These are phyloP conservation scores for Xylariaceae sp. DNA, from an alignment of 2,329 filamentous ascomycete genomes.

Conservation along the genomic window DNA sequence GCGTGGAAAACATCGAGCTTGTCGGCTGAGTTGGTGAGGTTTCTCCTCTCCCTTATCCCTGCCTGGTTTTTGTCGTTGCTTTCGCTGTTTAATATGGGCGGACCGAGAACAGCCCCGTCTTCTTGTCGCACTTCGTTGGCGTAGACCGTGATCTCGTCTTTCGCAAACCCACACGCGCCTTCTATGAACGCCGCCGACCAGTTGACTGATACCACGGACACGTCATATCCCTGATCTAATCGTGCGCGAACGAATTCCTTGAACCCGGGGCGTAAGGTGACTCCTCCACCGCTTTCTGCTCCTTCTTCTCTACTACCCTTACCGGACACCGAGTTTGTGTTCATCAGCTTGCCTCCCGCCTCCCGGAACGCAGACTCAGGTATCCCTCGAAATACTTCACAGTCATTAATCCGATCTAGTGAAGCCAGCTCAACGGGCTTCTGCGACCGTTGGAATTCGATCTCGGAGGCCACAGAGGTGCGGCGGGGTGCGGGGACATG, in stretches of 20 bases:
- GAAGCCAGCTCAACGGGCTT: constrained; percentile 44
- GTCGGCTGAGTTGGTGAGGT: constrained; percentile 40
- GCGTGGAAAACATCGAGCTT: constrained; percentile 42
- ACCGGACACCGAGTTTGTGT: no score
- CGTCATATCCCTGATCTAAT: constrained; percentile 31
- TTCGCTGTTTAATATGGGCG: constrained; percentile 26
- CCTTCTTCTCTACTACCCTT: no score
- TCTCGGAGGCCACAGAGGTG: constrained; percentile 24
- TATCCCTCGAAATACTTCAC: constrained; percentile 44
- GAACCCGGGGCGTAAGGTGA: constrained; percentile 41
- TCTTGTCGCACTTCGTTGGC: constrained; percentile 39
- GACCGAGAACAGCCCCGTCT: constrained; percentile 41
- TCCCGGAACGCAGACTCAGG: constrained; percentile 28
- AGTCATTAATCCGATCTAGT: constrained; percentile 39
- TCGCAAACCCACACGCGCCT: constrained; percentile 36
- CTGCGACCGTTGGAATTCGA: constrained; percentile 40
- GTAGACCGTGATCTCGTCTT: constrained; percentile 33
- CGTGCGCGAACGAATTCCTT: constrained; percentile 25
- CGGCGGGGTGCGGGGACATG: constrained; percentile 32
- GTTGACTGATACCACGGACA: constrained; percentile 49
- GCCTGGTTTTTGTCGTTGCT: constrained; percentile 4
- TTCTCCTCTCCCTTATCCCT: constrained; percentile 22
- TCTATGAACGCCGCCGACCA: constrained; percentile 47
- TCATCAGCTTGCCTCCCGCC: constrained; percentile 37
- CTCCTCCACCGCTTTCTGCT: constrained; percentile 27